phyloP scores from a whole-genome alignment of 306 rosid genomes.

The Dalbergia cultrata region DNA sequence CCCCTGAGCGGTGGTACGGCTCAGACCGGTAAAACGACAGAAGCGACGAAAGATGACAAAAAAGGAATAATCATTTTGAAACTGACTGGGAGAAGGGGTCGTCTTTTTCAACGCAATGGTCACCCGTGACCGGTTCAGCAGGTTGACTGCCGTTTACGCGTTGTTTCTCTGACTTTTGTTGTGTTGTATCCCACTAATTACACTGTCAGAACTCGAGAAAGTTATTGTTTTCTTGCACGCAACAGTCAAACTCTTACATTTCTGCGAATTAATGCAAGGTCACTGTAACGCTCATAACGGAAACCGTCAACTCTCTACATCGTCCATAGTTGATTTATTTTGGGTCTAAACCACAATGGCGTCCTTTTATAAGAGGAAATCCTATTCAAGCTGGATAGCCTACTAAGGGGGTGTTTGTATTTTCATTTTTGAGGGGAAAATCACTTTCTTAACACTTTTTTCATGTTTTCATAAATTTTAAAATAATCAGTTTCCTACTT shows the following conservation, averaged over 20 bases:
- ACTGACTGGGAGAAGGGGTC: background rate
- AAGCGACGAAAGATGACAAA: slow-evolving; percentile 17
- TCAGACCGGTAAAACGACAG: slow-evolving; percentile 18
- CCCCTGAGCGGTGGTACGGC: slow-evolving; percentile 36
- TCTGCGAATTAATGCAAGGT: background rate
- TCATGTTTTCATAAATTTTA: no score
- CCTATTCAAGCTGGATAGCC: no score
- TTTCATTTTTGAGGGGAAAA: no score
- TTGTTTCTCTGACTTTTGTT: background rate
- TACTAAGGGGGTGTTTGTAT: no score
- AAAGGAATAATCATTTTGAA: background rate
- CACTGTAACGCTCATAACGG: background rate
- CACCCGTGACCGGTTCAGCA: slow-evolving; percentile 47
- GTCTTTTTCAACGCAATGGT: slow-evolving; percentile 37
- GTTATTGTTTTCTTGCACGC: background rate
- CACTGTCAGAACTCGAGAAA: no score
- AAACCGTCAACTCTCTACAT: background rate
- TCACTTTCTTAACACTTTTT: no score
- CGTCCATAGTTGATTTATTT: no score
- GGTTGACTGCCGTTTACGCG: slow-evolving; percentile 50
- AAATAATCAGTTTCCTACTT: no score
- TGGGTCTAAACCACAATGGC: no score
- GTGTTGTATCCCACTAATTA: no score
- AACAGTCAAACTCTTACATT: background rate
- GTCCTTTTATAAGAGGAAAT: no score